These are phyloP conservation scores for Fusarium praegraminearum DNA, from an alignment of 2,329 filamentous ascomycete genomes.

Conservation along the genomic window DNA sequence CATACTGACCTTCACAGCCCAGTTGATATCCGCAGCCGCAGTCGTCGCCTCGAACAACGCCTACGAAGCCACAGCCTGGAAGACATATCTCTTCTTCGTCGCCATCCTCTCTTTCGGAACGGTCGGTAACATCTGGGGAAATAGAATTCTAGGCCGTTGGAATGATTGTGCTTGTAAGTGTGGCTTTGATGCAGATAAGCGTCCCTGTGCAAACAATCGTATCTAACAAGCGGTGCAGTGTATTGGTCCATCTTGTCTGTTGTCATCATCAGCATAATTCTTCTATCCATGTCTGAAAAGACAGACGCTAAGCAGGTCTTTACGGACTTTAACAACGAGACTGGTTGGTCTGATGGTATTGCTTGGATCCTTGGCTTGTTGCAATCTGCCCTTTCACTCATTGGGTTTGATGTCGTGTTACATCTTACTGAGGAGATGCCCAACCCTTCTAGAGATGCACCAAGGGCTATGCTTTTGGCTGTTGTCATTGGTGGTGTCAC, in stretches of 20 bases:
- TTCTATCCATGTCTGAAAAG: slow-evolving; percentile 56
- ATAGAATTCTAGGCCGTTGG: slow-evolving; percentile 56
- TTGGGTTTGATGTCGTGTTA: slow-evolving; percentile 59
- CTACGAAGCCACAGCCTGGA: slow-evolving; percentile 55
- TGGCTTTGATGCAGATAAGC: too few relatives aligned
- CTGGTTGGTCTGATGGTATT: slow-evolving; percentile 60
- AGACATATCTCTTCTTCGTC: slow-evolving; percentile 59
- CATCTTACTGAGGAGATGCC: slow-evolving; percentile 63
- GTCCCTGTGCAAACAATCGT: accelerated
- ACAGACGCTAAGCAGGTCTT: slow-evolving; percentile 59
- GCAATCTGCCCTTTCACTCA: slow-evolving; percentile 53
- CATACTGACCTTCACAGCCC: slow-evolving; percentile 47
- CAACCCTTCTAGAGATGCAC: slow-evolving; percentile 54
- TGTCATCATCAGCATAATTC: slow-evolving; percentile 57
- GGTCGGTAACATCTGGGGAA: slow-evolving; percentile 53
- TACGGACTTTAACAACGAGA: slow-evolving; percentile 57
- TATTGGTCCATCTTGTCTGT: slow-evolving; percentile 58
- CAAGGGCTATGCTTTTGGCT: slow-evolving; percentile 58
- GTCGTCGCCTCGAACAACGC: slow-evolving; percentile 55
- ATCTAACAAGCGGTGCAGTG: slow-evolving; percentile 36
- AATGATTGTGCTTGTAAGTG: slow-evolving; percentile 55
- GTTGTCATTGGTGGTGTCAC: slow-evolving; percentile 58
- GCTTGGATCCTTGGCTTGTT: slow-evolving; percentile 62
- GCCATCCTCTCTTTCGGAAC: slow-evolving; percentile 32
- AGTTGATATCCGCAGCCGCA: slow-evolving; percentile 57